phyloP scores from a whole-genome alignment of 2,329 filamentous ascomycete genomes.

The Sarocladium strictum region DNA sequence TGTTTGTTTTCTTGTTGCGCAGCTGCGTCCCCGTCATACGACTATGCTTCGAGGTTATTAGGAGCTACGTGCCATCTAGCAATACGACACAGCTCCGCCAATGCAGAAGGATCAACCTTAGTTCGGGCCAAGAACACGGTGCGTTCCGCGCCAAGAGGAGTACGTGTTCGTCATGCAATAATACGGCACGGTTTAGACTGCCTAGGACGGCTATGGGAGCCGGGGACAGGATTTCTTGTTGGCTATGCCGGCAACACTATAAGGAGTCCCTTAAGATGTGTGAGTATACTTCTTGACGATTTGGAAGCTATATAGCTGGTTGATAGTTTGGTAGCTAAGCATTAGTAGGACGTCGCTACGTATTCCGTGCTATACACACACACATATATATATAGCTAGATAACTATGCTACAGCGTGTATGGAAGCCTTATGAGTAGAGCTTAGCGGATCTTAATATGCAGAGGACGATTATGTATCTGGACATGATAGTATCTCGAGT shows the following conservation, averaged over 20 bases:
- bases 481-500: neutral
- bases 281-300: neutral
- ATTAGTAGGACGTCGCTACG: neutral
- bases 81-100: neutral
- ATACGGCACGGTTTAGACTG: neutral
- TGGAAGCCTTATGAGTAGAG: neutral
- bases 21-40: neutral
- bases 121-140: neutral
- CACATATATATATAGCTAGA: neutral
- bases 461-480: neutral
- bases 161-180: neutral
- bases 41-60: neutral
- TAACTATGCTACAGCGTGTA: neutral
- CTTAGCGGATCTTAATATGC: neutral
- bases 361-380: neutral
- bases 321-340: neutral
- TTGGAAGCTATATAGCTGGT: neutral
- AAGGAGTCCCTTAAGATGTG: neutral
- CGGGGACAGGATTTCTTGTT: neutral
- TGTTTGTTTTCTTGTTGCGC: neutral
- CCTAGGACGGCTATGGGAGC: neutral
- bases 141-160: neutral
- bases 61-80: neutral
- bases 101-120: neutral
- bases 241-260: neutral